phyloP scores from a whole-genome alignment of 257 asterid species.

The Nicotiana benthamiana region DNA sequence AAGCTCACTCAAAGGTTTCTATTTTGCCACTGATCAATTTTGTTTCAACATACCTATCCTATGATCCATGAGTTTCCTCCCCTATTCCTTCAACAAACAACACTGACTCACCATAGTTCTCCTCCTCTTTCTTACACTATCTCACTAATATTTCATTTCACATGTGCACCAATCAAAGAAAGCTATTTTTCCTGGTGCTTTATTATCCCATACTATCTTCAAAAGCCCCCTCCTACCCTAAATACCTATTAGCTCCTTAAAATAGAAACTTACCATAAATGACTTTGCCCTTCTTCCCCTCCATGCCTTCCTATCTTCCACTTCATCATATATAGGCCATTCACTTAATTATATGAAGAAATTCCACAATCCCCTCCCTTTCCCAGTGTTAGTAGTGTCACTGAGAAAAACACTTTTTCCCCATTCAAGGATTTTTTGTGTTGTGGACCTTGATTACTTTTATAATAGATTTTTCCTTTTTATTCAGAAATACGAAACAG shows the following conservation, averaged over 20 bases:
- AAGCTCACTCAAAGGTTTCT: neutral
- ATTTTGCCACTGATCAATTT: neutral
- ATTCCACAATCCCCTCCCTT: neutral
- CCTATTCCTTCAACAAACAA: neutral
- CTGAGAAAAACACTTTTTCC: neutral
- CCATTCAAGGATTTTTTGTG: neutral
- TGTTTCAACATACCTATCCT: neutral
- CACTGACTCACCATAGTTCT: neutral
- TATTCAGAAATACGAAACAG: neutral
- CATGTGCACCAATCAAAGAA: neutral
- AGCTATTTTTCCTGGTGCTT: neutral
- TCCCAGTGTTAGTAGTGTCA: neutral
- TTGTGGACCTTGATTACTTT: neutral
- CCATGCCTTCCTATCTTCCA: conserved; percentile 2
- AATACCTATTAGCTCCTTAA: neutral
- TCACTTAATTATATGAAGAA: neutral
- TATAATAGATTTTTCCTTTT: neutral
- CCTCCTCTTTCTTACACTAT: neutral
- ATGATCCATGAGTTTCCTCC: neutral
- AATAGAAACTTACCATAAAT: neutral
- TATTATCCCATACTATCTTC: neutral
- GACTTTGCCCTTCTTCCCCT: neutral
- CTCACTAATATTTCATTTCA: neutral
- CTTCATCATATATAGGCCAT: neutral
- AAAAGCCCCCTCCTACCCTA: neutral